phyloP scores from a whole-genome alignment of 345 rosid species.

The Populus euphratica region DNA sequence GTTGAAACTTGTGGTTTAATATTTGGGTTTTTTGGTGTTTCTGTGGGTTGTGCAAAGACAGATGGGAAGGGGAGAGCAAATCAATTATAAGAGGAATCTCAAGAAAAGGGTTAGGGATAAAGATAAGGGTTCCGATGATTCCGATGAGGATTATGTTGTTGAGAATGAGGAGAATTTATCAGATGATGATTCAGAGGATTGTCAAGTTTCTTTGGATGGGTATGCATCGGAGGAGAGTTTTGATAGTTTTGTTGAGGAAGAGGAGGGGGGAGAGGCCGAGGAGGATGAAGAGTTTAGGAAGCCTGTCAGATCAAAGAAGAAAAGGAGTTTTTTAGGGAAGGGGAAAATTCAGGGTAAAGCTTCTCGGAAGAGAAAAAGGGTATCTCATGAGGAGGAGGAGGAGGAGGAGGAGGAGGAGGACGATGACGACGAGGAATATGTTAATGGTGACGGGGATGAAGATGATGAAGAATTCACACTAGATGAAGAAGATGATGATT shows the following conservation, averaged over 20 bases:
- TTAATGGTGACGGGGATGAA: conserved; percentile 36
- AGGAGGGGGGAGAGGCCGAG: conserved; percentile 43
- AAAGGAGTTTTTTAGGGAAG: conserved; percentile 28
- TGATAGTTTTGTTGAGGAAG: conserved; percentile 30
- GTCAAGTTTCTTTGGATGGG: conserved; percentile 47
- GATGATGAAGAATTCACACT: conserved; percentile 24
- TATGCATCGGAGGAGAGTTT: conserved; percentile 53
- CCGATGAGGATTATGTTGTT: conserved; percentile 95
- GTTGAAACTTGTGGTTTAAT: conserved; percentile 27
- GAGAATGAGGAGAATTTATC: conserved; percentile 67
- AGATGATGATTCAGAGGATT: conserved; percentile 59
- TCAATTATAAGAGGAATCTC: conserved; percentile 41
- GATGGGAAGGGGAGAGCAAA: conserved; percentile 85
- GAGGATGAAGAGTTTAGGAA: conserved; percentile 33
- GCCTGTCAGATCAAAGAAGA: conserved; percentile 39
- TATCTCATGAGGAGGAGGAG: conserved; percentile 23
- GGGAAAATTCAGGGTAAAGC: conserved; percentile 11
- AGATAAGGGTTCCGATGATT: conserved; percentile 72
- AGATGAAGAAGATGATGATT: conserved; percentile 53
- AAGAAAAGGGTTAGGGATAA: conserved; percentile 48
- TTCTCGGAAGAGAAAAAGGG: conserved; percentile 25
- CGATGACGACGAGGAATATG: conserved; percentile 42
- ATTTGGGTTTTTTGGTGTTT: conserved; percentile 17
- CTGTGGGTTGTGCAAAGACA: conserved; percentile 25
- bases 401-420: conserved; percentile 38